phyloP scores from a whole-genome alignment of 2,329 filamentous ascomycete genomes.

The Fusarium coffeatum region DNA sequence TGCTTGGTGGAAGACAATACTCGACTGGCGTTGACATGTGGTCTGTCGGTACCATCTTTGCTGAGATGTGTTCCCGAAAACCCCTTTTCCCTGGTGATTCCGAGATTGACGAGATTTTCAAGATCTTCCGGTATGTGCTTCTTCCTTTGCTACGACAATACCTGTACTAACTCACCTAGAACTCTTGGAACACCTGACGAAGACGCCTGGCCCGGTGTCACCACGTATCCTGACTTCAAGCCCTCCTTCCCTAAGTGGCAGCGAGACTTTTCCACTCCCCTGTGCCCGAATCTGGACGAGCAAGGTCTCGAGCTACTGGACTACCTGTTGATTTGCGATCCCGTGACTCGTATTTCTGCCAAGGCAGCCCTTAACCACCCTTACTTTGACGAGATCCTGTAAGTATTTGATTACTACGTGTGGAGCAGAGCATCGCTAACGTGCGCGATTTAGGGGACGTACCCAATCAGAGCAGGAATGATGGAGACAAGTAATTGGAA shows the following conservation, averaged over 20 bases:
- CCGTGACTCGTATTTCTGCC: slow-evolving; percentile 85
- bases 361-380: slow-evolving; percentile 88
- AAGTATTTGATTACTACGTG: not conserved
- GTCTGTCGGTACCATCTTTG: slow-evolving; percentile 94
- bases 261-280: slow-evolving; percentile 71
- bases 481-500: not conserved
- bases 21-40: slow-evolving; percentile 97
- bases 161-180: slow-evolving; percentile 53
- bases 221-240: slow-evolving; percentile 94
- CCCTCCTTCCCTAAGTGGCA: slow-evolving; percentile 91
- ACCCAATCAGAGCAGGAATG: not conserved
- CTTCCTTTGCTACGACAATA: fast-evolving
- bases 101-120: slow-evolving; percentile 62
- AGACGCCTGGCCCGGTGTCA: slow-evolving; percentile 87
- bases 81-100: slow-evolving; percentile 93
- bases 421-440: not conserved
- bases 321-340: slow-evolving; percentile 85
- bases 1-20: slow-evolving; percentile 90
- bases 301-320: slow-evolving; percentile 76
- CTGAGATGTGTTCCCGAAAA: slow-evolving; percentile 95
- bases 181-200: slow-evolving; percentile 87
- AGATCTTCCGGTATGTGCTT: slow-evolving; percentile 74
- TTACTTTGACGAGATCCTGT: slow-evolving; percentile 71
- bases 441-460: not conserved
- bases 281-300: slow-evolving; percentile 80